A percentile compares a stretch with the other conserved stretches of the same genome.
phyloP scores from a whole-genome alignment of 441 rosid genomes.

The Erodium texanum region DNA sequence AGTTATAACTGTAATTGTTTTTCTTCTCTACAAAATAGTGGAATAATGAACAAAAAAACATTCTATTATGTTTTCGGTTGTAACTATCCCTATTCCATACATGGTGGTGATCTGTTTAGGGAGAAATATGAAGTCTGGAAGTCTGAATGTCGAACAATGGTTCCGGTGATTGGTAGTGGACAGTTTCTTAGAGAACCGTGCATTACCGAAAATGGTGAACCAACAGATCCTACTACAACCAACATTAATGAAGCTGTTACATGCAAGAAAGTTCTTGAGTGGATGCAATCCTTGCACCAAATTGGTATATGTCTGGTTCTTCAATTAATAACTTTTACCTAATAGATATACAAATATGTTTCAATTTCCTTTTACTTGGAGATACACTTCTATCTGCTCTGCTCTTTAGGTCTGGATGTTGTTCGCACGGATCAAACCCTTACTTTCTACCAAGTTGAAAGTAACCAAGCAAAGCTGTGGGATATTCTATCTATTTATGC shows the following conservation, averaged over 20 bases:
- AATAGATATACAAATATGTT: too few species aligned
- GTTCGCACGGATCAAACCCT: conserved; percentile 79
- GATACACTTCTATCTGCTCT: conserved; percentile 11
- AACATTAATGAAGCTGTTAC: conserved; percentile 27
- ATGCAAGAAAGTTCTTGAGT: conserved; percentile 52
- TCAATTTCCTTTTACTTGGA: background rate
- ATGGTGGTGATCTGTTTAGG: conserved; percentile 27
- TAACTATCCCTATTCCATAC: background rate
- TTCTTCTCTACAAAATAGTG: background rate
- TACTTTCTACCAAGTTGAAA: conserved; percentile 56
- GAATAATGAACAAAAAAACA: background rate
- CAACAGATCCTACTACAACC: conserved; percentile 28
- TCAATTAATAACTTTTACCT: too few species aligned
- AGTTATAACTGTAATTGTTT: background rate
- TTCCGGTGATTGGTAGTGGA: conserved; percentile 71
- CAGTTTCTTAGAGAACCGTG: conserved; percentile 45
- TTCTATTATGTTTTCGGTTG: background rate
- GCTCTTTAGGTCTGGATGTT: conserved; percentile 78
- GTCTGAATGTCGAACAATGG: conserved; percentile 62
- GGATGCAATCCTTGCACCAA: conserved; percentile 75
- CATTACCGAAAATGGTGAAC: conserved; percentile 50
- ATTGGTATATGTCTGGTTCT: conserved; percentile 38
- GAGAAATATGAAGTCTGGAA: conserved; percentile 64
- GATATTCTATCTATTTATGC: conserved; percentile 74
- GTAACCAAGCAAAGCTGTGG: conserved; percentile 75